Evolutionary conservation across 163 green algal genomes (phyloP).

Genomic region (Chlamydomonas reinhardtii): DNA sequence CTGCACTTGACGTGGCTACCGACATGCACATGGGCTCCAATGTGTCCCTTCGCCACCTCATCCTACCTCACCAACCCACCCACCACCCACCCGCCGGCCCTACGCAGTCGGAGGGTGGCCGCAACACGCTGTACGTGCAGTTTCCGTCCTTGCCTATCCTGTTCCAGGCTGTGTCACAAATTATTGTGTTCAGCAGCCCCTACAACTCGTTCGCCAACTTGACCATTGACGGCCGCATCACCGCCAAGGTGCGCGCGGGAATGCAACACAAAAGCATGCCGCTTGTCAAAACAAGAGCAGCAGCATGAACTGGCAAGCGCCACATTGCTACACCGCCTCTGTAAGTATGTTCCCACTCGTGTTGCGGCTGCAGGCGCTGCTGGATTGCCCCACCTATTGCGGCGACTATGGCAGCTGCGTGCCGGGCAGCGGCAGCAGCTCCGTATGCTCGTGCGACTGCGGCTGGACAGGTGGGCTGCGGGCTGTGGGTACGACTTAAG

Average conservation of each 20-base stretch:
- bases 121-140: constrained; percentile 10
- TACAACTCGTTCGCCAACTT: constrained; percentile 9
- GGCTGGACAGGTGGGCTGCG: constrained; percentile 11
- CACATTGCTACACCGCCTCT: no score
- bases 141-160: neutral
- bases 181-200: neutral
- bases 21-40: no score
- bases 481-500: neutral
- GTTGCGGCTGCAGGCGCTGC: constrained; percentile 3
- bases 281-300: no score
- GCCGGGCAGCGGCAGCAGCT: neutral
- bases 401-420: constrained; percentile 47
- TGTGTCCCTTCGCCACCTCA: no score
- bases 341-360: no score
- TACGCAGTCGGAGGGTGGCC: neutral
- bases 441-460: constrained; percentile 41
- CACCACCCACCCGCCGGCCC: neutral
- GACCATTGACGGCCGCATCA: neutral
- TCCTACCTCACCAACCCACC: no score
- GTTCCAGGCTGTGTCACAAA: neutral
- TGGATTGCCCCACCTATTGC: constrained; percentile 40
- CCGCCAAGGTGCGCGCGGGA: neutral
- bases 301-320: no score
- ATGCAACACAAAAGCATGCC: no score
- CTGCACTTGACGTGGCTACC: no score